These are phyloP conservation scores for Cicer arietinum DNA, from an alignment of 306 rosid genomes.

Conservation along the genomic window DNA sequence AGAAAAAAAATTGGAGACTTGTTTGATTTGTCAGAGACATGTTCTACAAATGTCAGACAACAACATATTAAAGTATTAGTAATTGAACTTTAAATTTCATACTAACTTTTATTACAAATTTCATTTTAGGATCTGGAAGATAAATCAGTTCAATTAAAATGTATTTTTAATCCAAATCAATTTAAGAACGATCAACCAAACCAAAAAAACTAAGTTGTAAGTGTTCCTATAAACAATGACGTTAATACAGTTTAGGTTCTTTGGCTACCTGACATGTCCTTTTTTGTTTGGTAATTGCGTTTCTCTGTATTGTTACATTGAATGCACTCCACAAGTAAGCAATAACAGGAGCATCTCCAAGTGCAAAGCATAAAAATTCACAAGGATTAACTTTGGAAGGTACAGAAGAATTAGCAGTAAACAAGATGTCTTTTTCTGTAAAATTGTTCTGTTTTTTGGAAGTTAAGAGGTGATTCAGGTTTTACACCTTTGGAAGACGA, in stretches of 20 bases:
- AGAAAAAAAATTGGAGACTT: no score
- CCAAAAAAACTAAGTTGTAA: not conserved
- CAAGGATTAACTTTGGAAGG: constrained; percentile 11
- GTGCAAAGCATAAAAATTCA: constrained; percentile 3
- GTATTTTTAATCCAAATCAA: not conserved
- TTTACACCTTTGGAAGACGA: not conserved
- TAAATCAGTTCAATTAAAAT: not conserved
- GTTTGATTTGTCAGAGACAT: no score
- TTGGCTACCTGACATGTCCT: not conserved
- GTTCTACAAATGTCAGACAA: no score
- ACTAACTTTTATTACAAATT: not conserved
- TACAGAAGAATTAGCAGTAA: constrained; percentile 8
- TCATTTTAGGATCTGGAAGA: not conserved
- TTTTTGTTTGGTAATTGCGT: not conserved
- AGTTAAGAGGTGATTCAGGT: not conserved
- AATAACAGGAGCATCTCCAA: not conserved
- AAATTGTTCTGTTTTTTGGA: not conserved
- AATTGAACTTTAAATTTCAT: not conserved
- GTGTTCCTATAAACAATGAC: constrained; percentile 1
- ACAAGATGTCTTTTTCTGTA: not conserved
- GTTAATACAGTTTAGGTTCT: not conserved
- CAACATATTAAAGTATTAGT: not conserved
- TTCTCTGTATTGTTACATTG: constrained; percentile 5
- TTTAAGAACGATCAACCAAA: not conserved
- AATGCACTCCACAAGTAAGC: constrained; percentile 20